A percentile compares a stretch with the other conserved stretches of the same genome.
Conservation (phyloP, 805 yeast species). For the Metschnikowia similis region DNA sequence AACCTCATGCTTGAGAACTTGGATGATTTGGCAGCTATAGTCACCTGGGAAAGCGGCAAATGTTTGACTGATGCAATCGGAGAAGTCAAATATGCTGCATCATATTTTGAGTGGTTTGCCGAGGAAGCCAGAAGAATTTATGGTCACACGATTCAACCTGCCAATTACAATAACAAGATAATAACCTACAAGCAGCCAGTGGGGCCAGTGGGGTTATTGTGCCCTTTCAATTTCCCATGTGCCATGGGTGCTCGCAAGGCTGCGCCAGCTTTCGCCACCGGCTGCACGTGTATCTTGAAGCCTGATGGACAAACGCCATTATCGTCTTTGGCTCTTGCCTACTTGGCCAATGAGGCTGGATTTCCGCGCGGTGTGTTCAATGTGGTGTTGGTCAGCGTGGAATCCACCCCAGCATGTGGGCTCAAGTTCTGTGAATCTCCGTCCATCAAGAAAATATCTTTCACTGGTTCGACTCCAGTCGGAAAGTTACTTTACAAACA, state of each 20-base stretch:
- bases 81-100: slow-evolving; percentile 56
- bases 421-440: slow-evolving; percentile 49
- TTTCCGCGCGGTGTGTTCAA: slow-evolving; percentile 57
- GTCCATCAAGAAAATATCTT: slow-evolving; percentile 60
- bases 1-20: slow-evolving; percentile 50
- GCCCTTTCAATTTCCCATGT: slow-evolving; percentile 66
- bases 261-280: slow-evolving; percentile 63
- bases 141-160: slow-evolving; percentile 55
- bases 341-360: slow-evolving; percentile 55
- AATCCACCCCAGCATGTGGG: slow-evolving; percentile 51
- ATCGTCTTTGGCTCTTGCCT: slow-evolving; percentile 53
- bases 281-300: slow-evolving; percentile 57
- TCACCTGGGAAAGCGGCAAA: slow-evolving; percentile 62
- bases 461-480: slow-evolving; percentile 74
- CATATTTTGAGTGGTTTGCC: slow-evolving; percentile 42
- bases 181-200: slow-evolving; percentile 55
- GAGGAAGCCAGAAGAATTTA: slow-evolving; percentile 56
- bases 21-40: slow-evolving; percentile 53
- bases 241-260: slow-evolving; percentile 67
- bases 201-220: slow-evolving; percentile 60
- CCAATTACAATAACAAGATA: slow-evolving; percentile 47
- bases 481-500: slow-evolving; percentile 66
- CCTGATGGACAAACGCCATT: slow-evolving; percentile 63
- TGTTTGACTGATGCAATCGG: slow-evolving; percentile 50
- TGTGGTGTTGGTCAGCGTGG: slow-evolving; percentile 44